A percentile compares a stretch with the other conserved stretches of the same genome.
phyloP scores from a whole-genome alignment of 768 basidiomycete species.

The Tremella yokohamensis region DNA sequence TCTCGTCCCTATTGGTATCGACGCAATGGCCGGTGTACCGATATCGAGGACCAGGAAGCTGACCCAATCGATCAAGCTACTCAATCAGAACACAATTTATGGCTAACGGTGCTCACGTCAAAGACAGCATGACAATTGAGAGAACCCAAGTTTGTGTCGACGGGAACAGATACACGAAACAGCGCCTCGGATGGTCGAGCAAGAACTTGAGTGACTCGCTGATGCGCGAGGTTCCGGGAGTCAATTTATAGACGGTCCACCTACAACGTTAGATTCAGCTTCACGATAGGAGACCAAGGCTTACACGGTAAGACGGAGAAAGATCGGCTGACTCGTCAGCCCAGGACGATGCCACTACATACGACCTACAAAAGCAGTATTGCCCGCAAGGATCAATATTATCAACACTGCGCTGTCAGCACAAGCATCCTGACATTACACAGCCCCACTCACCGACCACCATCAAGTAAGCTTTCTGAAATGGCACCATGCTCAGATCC shows the following conservation, averaged over 20 bases:
- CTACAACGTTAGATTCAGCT: slow-evolving; percentile 53
- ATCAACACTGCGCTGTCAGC: slow-evolving; percentile 54
- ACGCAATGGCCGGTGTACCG: slow-evolving; percentile 65
- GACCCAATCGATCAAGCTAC: slow-evolving; percentile 77
- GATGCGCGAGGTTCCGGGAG: slow-evolving; percentile 60
- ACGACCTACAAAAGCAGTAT: slow-evolving; percentile 80
- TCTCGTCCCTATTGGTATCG: slow-evolving; percentile 67
- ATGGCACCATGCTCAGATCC: slow-evolving; percentile 88
- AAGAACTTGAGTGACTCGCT: slow-evolving; percentile 84
- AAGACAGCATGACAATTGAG: slow-evolving; percentile 61
- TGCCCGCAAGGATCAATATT: slow-evolving; percentile 80
- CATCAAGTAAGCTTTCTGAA: slow-evolving; percentile 79
- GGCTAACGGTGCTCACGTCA: slow-evolving; percentile 60
- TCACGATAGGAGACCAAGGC: slow-evolving; percentile 34
- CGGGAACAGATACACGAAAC: slow-evolving; percentile 85
- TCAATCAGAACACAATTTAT: not conserved
- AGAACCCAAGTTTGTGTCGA: slow-evolving; percentile 94
- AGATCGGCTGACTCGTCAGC: slow-evolving; percentile 45
- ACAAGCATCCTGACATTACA: too few relatives aligned
- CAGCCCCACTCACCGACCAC: slow-evolving; percentile 52
- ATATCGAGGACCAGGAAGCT: slow-evolving; percentile 86
- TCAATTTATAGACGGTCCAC: slow-evolving; percentile 67
- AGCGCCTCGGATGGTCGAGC: slow-evolving; percentile 86
- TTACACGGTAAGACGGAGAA: slow-evolving; percentile 78
- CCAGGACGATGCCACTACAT: not conserved